Conservation (phyloP, 257 asterid genomes). For the Capsicum pubescens region DNA sequence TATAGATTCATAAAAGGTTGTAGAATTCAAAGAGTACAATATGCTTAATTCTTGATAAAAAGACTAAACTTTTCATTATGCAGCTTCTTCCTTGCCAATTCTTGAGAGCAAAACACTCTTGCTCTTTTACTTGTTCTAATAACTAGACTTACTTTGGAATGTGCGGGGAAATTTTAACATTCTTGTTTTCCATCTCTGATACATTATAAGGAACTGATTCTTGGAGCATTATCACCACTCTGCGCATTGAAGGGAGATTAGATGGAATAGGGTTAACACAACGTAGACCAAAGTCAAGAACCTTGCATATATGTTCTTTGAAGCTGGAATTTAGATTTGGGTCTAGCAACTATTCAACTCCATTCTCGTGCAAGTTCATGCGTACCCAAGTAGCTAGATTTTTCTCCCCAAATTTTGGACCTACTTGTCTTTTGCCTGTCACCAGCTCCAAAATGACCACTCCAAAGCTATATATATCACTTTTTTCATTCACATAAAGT, state of each 20-base stretch:
- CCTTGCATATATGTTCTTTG: slow-evolving; percentile 46
- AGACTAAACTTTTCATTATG: neutral
- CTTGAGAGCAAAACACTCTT: neutral
- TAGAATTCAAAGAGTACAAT: too few relatives aligned
- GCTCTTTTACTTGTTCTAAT: neutral
- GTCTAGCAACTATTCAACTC: slow-evolving; percentile 55
- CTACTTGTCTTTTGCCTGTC: too few relatives aligned
- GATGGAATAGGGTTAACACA: slow-evolving; percentile 61
- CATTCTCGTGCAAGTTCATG: slow-evolving; percentile 46
- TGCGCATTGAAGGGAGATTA: slow-evolving; percentile 81
- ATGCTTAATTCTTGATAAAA: slow-evolving; percentile 7
- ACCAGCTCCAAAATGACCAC: too few relatives aligned
- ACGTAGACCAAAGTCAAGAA: slow-evolving; percentile 59
- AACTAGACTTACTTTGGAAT: slow-evolving; percentile 23
- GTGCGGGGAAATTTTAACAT: slow-evolving; percentile 33
- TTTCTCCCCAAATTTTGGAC: too few relatives aligned
- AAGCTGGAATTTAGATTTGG: slow-evolving; percentile 48
- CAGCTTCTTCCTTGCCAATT: slow-evolving; percentile 27
- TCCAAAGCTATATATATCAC: too few relatives aligned
- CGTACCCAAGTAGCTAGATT: slow-evolving; percentile 51
- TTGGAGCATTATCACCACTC: slow-evolving; percentile 67
- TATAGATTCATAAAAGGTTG: too few relatives aligned
- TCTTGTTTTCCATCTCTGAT: slow-evolving; percentile 33
- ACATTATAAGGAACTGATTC: slow-evolving; percentile 34
- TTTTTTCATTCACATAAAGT: too few relatives aligned